Evolutionary conservation across 2,329 filamentous ascomycete genomes (phyloP), one percentile per base, ranked within the genome.

Genomic region (Aspergillus sp.): DNA sequence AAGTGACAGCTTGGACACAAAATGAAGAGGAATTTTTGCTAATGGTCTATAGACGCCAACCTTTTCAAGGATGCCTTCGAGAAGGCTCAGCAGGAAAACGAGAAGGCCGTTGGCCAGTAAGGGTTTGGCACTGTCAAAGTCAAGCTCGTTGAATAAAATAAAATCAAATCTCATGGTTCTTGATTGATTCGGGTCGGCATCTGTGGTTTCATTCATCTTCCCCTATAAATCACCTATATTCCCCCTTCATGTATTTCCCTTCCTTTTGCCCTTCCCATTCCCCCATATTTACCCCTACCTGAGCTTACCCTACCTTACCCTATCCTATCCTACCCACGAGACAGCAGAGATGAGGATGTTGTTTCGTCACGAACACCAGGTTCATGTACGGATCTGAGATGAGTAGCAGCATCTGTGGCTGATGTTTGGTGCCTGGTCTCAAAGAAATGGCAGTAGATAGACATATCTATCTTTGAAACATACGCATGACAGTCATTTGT

Each of bases 61-160:
- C 76, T 82, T 51, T 97, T 98, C 82, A 97, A 96, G 80, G 91
- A 97, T 57, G 84, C 88, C 48, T 97, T 97, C 76, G 82, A 94
- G 75, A 89, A 94, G 78, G 91, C 93, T 46, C 90, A 96, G 77
- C 83, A 91, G 75, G 89, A 95, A 68, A 98, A 97, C 73, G 89
- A 93, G 78, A 81, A 80, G 56, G 77, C 95, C 48, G 94, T 96
- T 75, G 74, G 73, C 56, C 74, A 72, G 55, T 63, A 63, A 58
- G 59, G 44, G 36, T 29, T 35, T 42, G 43, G 38, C 33, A 29
- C 10, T 34, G 6, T 32, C 30, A 6, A 32, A 9, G 8, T 19
- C 19, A 19, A 19, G 19, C 19, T 19, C 19, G 19, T 19, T 19
- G 19, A 19, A 19, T 19, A 19, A 19, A 19, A 19, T 19, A 19